These are phyloP conservation scores for Cercospora brassicicola DNA, from an alignment of 2,329 filamentous ascomycete species.

Conservation along the genomic window DNA sequence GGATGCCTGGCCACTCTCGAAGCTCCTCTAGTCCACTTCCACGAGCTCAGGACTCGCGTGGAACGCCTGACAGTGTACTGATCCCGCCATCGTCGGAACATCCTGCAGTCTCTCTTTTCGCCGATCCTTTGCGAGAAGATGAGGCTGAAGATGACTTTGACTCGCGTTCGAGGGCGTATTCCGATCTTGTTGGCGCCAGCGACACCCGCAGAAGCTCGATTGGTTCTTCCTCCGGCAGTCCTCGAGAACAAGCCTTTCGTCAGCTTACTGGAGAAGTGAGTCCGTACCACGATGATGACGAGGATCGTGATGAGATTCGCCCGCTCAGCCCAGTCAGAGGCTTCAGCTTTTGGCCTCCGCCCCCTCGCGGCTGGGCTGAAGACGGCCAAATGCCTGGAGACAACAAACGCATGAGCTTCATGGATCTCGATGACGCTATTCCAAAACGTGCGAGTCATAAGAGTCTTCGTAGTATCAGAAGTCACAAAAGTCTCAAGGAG, in stretches of 20 bases:
- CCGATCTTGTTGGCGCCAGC: not conserved
- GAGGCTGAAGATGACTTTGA: not conserved
- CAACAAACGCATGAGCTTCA: conserved; percentile 23
- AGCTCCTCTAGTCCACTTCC: conserved; percentile 9
- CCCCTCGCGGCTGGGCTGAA: not conserved
- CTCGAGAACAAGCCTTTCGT: conserved; percentile 15
- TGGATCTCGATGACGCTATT: conserved; percentile 20
- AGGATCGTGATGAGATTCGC: conserved; percentile 19
- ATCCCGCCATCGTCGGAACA: conserved; percentile 8
- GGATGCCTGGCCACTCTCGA: conserved; percentile 10
- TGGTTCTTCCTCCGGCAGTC: not conserved
- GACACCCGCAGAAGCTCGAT: not conserved
- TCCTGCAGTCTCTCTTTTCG: not conserved
- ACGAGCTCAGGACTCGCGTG: not conserved
- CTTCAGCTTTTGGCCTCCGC: conserved; percentile 1
- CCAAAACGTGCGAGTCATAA: conserved; percentile 6
- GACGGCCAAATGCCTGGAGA: not conserved
- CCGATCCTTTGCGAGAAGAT: not conserved
- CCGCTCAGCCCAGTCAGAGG: conserved; percentile 12
- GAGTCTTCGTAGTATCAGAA: conserved; percentile 7
- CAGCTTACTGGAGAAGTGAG: conserved; percentile 17
- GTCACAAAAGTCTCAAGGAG: conserved; percentile 1
- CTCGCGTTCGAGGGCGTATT: not conserved
- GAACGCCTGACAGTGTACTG: not conserved
- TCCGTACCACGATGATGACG: not conserved